Evolutionary conservation across 257 asterid species (phyloP).

Genomic region (Solanum etuberosum): DNA sequence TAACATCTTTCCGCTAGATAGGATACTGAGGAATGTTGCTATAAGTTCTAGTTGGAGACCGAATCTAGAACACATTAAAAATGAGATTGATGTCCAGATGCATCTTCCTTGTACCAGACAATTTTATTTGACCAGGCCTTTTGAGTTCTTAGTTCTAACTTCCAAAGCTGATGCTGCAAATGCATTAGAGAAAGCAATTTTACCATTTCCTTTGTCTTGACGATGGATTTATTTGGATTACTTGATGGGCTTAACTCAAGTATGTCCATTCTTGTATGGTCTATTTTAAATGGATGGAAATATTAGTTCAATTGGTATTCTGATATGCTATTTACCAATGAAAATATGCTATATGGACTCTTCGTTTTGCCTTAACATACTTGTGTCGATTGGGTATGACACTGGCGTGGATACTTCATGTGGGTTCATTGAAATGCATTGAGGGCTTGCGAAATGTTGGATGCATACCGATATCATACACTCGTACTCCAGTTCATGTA

Average conservation of each 20-base stretch:
- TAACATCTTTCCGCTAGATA: neutral
- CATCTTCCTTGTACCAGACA: neutral
- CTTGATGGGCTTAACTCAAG: neutral
- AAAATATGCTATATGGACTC: neutral
- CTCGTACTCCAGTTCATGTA: neutral
- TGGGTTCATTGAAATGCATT: neutral
- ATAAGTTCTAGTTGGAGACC: neutral
- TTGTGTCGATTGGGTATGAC: neutral
- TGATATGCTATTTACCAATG: neutral
- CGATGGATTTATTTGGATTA: neutral
- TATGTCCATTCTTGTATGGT: neutral
- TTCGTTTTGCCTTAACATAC: neutral
- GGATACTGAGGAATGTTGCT: neutral
- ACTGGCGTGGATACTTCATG: neutral
- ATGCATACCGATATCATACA: neutral
- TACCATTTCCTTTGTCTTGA: neutral
- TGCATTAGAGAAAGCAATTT: neutral
- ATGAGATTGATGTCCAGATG: neutral
- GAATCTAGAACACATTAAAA: neutral
- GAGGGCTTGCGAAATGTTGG: neutral
- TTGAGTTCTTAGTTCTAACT: neutral
- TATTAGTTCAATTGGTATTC: neutral
- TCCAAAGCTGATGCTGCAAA: neutral
- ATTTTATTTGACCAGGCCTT: neutral
- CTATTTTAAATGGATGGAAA: neutral